Percentiles rank a stretch among this genome's conserved stretches.
Conservation (phyloP, 345 rosid species). For the Salix udensis region DNA sequence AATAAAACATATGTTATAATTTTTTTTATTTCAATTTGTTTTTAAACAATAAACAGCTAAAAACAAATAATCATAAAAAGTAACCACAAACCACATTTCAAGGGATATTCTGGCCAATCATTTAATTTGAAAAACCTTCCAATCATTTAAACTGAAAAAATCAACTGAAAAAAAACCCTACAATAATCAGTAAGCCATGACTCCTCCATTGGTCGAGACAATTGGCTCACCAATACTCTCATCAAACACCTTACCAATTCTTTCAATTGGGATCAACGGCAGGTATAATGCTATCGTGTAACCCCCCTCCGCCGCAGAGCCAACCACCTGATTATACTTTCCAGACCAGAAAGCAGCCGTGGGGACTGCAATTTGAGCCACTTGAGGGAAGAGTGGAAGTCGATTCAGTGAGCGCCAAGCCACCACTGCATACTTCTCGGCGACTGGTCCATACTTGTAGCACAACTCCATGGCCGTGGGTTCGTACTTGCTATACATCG, state of each 20-base stretch:
- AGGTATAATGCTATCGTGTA: constrained; percentile 39
- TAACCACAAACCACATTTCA: too few relatives aligned
- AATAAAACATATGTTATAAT: too few relatives aligned
- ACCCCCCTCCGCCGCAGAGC: constrained; percentile 38
- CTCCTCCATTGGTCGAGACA: constrained; percentile 9
- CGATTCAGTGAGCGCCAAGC: constrained; percentile 52
- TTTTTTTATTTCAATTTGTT: too few relatives aligned
- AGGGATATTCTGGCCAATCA: too few relatives aligned
- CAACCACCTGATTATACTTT: constrained; percentile 56
- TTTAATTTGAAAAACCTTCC: too few relatives aligned
- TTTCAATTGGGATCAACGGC: constrained; percentile 61
- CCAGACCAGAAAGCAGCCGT: constrained; percentile 63
- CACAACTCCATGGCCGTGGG: constrained; percentile 48
- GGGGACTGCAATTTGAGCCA: constrained; percentile 52
- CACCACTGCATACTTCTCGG: constrained; percentile 46
- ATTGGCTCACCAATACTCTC: constrained; percentile 5
- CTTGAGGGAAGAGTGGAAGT: constrained; percentile 50
- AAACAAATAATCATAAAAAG: too few relatives aligned
- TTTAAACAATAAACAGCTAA: too few relatives aligned
- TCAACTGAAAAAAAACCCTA: too few relatives aligned
- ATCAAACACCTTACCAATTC: constrained; percentile 47
- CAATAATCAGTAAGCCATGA: neutral
- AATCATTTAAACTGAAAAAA: too few relatives aligned
- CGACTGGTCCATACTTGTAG: constrained; percentile 50
- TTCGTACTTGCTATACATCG: constrained; percentile 38